Percentiles rank a stretch among this genome's conserved stretches.
Conservation (phyloP, 225 moss, liverwort and hornwort genomes). For the Takakia lepidozioides region DNA sequence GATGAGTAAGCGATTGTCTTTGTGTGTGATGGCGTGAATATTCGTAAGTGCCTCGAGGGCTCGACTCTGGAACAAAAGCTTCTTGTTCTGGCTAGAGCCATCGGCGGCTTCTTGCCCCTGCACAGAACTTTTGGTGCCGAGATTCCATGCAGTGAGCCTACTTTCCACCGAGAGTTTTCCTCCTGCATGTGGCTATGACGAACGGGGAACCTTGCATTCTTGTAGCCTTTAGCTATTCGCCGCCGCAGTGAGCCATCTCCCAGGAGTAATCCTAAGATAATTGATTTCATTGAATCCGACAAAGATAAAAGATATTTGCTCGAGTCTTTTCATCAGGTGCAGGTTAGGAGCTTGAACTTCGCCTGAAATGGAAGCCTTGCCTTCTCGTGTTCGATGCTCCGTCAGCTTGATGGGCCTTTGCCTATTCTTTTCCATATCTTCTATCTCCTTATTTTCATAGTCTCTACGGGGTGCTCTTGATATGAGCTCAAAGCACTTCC, state of each 20-base stretch:
- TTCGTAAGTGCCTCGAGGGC: slow-evolving; percentile 28
- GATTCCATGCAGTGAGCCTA: slow-evolving; percentile 27
- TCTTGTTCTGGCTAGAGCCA: slow-evolving; percentile 26
- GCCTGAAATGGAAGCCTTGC: too few relatives aligned
- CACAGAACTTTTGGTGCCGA: slow-evolving; percentile 28
- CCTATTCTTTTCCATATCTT: too few relatives aligned
- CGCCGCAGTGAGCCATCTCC: slow-evolving; percentile 31
- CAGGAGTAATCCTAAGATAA: slow-evolving; percentile 34
- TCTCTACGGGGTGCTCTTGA: too few relatives aligned
- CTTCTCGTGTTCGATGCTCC: too few relatives aligned
- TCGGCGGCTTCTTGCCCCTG: too few relatives aligned
- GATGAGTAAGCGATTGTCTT: slow-evolving; percentile 21
- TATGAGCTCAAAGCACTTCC: too few relatives aligned
- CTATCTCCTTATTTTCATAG: too few relatives aligned
- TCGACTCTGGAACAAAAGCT: slow-evolving; percentile 40
- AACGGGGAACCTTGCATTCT: slow-evolving; percentile 37
- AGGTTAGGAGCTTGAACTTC: slow-evolving; percentile 17
- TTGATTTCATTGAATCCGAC: slow-evolving; percentile 41
- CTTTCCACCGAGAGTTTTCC: slow-evolving; percentile 49
- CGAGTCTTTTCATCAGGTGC: slow-evolving; percentile 33
- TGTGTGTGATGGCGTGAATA: slow-evolving; percentile 31
- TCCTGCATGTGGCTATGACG: slow-evolving; percentile 30
- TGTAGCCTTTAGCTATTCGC: slow-evolving; percentile 38
- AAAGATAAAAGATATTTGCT: slow-evolving; percentile 23
- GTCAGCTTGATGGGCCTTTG: too few relatives aligned